Evolutionary conservation across 305 asterid genomes (phyloP).

Genomic region (Solanum hybrid): DNA sequence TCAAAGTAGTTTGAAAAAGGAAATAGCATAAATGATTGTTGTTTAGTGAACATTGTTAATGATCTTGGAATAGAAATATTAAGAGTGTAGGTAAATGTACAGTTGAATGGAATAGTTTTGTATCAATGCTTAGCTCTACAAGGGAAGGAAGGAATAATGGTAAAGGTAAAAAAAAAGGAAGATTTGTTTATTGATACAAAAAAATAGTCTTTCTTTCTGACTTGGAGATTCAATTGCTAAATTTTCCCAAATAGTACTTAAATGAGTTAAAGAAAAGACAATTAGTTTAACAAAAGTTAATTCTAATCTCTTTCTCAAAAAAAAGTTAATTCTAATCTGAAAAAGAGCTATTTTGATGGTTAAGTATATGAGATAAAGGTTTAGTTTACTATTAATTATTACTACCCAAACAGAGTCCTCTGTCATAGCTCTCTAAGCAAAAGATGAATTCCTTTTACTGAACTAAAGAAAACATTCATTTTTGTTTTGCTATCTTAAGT

Average conservation of each 20-base stretch:
- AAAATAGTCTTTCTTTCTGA: not conserved
- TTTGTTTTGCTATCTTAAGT: not conserved
- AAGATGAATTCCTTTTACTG: not conserved
- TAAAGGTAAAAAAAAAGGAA: not conserved
- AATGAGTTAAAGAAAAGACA: not conserved
- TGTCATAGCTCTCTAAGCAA: not conserved
- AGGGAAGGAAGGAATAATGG: not conserved
- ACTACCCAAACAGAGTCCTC: not conserved
- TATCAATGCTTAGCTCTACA: not conserved
- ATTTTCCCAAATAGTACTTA: not conserved
- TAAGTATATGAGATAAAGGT: not conserved
- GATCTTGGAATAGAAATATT: not conserved
- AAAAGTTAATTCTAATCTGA: not conserved
- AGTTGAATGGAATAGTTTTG: not conserved
- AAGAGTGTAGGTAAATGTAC: not conserved
- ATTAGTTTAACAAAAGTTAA: not conserved
- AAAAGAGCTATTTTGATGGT: not conserved
- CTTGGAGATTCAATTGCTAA: not conserved
- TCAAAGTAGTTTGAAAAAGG: not conserved
- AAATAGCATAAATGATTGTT: not conserved
- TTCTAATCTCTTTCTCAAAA: too few relatives aligned
- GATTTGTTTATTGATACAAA: not conserved
- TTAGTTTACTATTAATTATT: not conserved
- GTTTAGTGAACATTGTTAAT: not conserved
- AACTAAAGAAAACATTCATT: not conserved